Evolutionary conservation across 768 basidiomycete genomes (phyloP).

Genomic region (Infundibulicybe gibba): DNA sequence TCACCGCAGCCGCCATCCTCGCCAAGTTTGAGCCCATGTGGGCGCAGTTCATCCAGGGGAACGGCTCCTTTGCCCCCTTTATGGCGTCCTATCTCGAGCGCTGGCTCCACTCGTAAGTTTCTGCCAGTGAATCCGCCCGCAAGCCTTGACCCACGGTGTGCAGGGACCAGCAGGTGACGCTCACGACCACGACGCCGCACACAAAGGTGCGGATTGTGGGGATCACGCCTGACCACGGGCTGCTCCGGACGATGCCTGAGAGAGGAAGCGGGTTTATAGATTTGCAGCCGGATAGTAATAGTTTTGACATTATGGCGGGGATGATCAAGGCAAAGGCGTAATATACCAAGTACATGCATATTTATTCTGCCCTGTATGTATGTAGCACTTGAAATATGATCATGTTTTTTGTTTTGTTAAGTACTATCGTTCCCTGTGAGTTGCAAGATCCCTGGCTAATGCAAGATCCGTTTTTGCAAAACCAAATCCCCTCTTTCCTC

Average conservation of each 20-base stretch:
- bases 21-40: constrained; percentile 78
- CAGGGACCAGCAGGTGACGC: constrained; percentile 80
- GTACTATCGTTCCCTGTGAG: too few species aligned
- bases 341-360: constrained; percentile 1
- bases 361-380: too few species aligned
- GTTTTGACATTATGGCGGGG: constrained; percentile 92
- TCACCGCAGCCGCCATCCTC: constrained; percentile 71
- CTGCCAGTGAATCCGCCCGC: not conserved
- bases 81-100: constrained; percentile 70
- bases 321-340: constrained; percentile 62
- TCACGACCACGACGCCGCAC: constrained; percentile 74
- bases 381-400: too few species aligned
- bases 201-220: constrained; percentile 72
- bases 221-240: constrained; percentile 84
- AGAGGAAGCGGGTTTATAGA: constrained; percentile 64
- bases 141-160: not conserved
- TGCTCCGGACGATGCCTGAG: constrained; percentile 78
- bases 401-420: too few species aligned
- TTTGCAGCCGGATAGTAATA: constrained; percentile 95
- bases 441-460: too few species aligned
- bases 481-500: too few species aligned
- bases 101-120: constrained; percentile 91
- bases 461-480: too few species aligned
- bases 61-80: constrained; percentile 79
- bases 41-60: constrained; percentile 58